A percentile compares a stretch with the other conserved stretches of the same genome.
These are phyloP conservation scores for Psilocybe cyanescens DNA, from an alignment of 768 basidiomycete genomes.

Conservation along the genomic window DNA sequence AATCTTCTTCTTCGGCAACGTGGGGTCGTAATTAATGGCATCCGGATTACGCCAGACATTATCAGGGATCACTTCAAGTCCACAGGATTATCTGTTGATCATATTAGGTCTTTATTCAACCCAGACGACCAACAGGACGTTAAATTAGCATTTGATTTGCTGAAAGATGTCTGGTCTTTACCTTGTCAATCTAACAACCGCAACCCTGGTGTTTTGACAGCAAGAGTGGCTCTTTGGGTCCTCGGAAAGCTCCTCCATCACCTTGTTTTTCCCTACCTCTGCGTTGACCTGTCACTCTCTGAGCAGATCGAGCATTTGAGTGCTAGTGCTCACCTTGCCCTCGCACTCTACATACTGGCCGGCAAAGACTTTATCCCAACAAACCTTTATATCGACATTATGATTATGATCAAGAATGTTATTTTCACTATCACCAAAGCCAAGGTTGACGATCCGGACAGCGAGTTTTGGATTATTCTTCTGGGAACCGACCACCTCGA, in stretches of 20 bases:
- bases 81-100: slow-evolving; percentile 15
- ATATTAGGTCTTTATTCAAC: slow-evolving; percentile 23
- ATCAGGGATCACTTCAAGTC: too few relatives aligned
- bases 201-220: slow-evolving; percentile 8
- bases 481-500: too few relatives aligned
- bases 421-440: too few relatives aligned
- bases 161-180: slow-evolving; percentile 25
- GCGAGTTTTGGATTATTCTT: too few relatives aligned
- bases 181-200: slow-evolving; percentile 4
- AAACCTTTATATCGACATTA: too few relatives aligned
- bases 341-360: slow-evolving; percentile 1
- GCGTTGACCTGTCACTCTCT: slow-evolving; percentile 25
- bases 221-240: slow-evolving; percentile 14
- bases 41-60: slow-evolving; percentile 21
- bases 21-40: slow-evolving; percentile 24
- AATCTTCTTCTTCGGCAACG: slow-evolving; percentile 26
- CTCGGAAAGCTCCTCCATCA: slow-evolving; percentile 23
- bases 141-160: slow-evolving; percentile 25
- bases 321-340: slow-evolving; percentile 27
- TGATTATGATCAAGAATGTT: too few relatives aligned
- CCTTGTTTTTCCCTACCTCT: slow-evolving; percentile 30
- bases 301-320: slow-evolving; percentile 33
- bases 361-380: too few relatives aligned
- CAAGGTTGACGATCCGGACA: too few relatives aligned
- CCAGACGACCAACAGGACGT: slow-evolving; percentile 29